Conservation (phyloP, 2,329 filamentous ascomycete genomes). For the Arthrobotrys entomopaga region DNA sequence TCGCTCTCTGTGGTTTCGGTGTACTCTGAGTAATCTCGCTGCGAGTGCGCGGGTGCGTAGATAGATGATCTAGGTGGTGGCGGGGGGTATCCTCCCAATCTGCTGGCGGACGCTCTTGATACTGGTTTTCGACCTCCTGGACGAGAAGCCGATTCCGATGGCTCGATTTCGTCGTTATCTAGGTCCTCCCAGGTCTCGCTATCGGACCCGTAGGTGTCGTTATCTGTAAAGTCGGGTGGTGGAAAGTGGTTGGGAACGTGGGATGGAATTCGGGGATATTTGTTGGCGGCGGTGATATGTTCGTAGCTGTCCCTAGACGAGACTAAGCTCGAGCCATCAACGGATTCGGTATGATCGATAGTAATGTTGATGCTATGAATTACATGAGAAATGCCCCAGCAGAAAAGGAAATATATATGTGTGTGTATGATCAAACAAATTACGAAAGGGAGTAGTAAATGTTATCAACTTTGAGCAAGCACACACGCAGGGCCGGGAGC, state of each 20-base stretch:
- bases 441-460: constrained; percentile 12
- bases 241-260: constrained; percentile 52
- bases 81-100: constrained; percentile 41
- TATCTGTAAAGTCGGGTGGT: constrained; percentile 56
- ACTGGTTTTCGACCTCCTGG: constrained; percentile 55
- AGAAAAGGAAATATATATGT: constrained; percentile 28
- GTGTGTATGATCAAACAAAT: constrained; percentile 4
- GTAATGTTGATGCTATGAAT: constrained; percentile 59
- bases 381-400: constrained; percentile 54
- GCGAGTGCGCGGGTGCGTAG: constrained; percentile 43
- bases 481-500: constrained; percentile 12
- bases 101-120: constrained; percentile 47
- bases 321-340: constrained; percentile 58
- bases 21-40: constrained; percentile 47
- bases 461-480: not conserved
- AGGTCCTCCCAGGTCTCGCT: constrained; percentile 58
- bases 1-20: constrained; percentile 53
- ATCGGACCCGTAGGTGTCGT: constrained; percentile 56
- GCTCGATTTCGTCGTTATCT: constrained; percentile 58
- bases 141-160: constrained; percentile 59
- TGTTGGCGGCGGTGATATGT: constrained; percentile 53
- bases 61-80: constrained; percentile 45
- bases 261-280: constrained; percentile 51
- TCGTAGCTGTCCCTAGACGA: constrained; percentile 58
- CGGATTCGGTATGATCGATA: constrained; percentile 59